Base-by-base conservation (phyloP, 108 stramenopile species). In the Parietichytrium sp. region DNA sequence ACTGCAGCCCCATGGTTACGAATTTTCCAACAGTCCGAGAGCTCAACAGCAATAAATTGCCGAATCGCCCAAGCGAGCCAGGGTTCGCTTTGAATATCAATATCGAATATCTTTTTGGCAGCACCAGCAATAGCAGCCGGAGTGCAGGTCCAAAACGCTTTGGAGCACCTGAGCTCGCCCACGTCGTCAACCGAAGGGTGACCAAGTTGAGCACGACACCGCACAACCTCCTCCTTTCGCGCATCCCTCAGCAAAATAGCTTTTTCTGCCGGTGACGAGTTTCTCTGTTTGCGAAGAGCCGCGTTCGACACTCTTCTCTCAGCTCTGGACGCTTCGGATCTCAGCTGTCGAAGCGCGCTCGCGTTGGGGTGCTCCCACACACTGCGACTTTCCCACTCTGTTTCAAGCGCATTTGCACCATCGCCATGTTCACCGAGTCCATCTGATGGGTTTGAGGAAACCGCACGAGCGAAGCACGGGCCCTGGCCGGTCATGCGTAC, bases 61-160 rank as follows among this genome's bases (percentile, higher is more conserved):
- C 55, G 55, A 16, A 72, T 23, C 13, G 42, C 55, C 55, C 55
- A 72, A 13, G 55, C 55, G 18, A 72, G 55, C 4, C 42, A 13
- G 12, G 55, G 55, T 38, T 72, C 55, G 8, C 42, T 38, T 8
- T 16, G 7, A 42, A 72, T 6, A 0, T 72, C 55, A 38, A 72
- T 8, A 8, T 72, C 55, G 25, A 72, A 72, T 18, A 72, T 1
- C 36, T 42, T 4, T 42, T 18, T 7, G 29, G 55, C 55, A n/a
- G 16, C 55, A n/a, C 55, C 36, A n/a, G n/a, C n/a, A 0, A 72
- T 72, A 23, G 33, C 55, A 72, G 18, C 20, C 30, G 55, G 55
- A 4, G 55, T 38, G 42, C 33, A 20, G 13, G 7, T 7, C 55
- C 55, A 72, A 72, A 23, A 72, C 20, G 55, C 36, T 12, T n/a